Conservation (phyloP, 495 filamentous ascomycete species). For the Apodospora peruviana region DNA sequence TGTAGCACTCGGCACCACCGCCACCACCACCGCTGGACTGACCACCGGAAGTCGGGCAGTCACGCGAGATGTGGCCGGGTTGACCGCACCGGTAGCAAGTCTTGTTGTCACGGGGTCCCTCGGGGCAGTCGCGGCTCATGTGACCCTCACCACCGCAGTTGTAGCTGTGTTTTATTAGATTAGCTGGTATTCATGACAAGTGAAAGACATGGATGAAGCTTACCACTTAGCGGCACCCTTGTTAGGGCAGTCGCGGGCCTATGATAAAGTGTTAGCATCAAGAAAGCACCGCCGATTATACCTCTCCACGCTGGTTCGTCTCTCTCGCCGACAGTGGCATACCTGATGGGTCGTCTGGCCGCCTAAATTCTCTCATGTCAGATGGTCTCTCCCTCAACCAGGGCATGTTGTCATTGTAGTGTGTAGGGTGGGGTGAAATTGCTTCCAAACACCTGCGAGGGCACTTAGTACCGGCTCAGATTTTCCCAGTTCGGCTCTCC, state of each 20-base stretch:
- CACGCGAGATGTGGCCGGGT: slow-evolving; percentile 87
- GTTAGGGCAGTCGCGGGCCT: slow-evolving; percentile 93
- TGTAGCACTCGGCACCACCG: slow-evolving; percentile 76
- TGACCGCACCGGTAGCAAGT: slow-evolving; percentile 91
- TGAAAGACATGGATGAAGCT: slow-evolving; percentile 17
- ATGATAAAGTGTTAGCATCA: slow-evolving; percentile 17
- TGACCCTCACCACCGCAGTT: slow-evolving; percentile 71
- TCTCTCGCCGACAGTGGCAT: slow-evolving; percentile 28
- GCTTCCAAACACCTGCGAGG: slow-evolving; percentile 6
- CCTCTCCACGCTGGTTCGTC: slow-evolving; percentile 8
- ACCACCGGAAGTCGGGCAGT: slow-evolving; percentile 59
- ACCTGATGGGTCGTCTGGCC: slow-evolving; percentile 46
- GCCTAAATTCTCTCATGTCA: slow-evolving; percentile 42
- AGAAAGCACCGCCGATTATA: slow-evolving; percentile 8
- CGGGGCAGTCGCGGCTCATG: slow-evolving; percentile 90
- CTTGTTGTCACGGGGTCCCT: slow-evolving; percentile 80
- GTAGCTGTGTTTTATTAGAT: slow-evolving; percentile 33
- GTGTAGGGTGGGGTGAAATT: slow-evolving; percentile 8
- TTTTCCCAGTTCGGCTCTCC: slow-evolving; percentile 9
- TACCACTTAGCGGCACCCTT: slow-evolving; percentile 89
- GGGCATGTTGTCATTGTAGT: slow-evolving; percentile 20
- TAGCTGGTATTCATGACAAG: slow-evolving; percentile 15
- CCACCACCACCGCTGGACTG: slow-evolving; percentile 40
- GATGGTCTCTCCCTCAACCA: slow-evolving; percentile 30
- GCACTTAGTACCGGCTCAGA: slow-evolving; percentile 11